Percentiles rank a stretch among this genome's conserved stretches.
Evolutionary conservation across 2,329 filamentous ascomycete species (phyloP).

Genomic region (Pseudomassariella vexata): DNA sequence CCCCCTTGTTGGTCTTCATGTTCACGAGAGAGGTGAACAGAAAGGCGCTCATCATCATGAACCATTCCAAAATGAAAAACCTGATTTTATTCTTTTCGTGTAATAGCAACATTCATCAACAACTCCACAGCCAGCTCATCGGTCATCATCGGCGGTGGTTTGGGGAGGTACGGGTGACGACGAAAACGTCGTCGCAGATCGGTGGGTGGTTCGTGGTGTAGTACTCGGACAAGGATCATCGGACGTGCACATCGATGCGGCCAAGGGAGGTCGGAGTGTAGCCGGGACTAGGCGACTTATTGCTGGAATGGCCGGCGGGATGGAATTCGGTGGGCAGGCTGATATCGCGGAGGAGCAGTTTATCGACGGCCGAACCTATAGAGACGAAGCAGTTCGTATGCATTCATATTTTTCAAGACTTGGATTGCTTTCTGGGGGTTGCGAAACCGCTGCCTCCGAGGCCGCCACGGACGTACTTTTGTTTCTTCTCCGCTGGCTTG

Average conservation of each 20-base stretch:
- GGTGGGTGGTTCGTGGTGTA: conserved; percentile 8
- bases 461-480: conserved; percentile 91
- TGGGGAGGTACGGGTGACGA: conserved; percentile 2
- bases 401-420: conserved; percentile 61
- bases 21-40: conserved; percentile 12
- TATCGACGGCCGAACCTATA: conserved; percentile 97
- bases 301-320: too few relatives aligned
- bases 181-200: conserved; percentile 7
- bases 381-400: conserved; percentile 66
- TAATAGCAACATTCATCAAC: conserved; percentile 26
- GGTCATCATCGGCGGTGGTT: conserved; percentile 8
- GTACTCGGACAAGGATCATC: conserved; percentile 18
- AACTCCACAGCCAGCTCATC: conserved; percentile 17
- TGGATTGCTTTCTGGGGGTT: conserved; percentile 63
- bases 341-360: conserved; percentile 31
- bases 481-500: conserved; percentile 99
- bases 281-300: too few relatives aligned
- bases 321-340: conserved; percentile 12
- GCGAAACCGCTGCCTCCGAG: conserved; percentile 65
- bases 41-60: conserved; percentile 15
- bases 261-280: too few relatives aligned
- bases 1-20: conserved; percentile 19
- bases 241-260: too few relatives aligned
- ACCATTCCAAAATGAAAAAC: conserved; percentile 27
- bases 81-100: conserved; percentile 30